Evolutionary conservation across 2,329 filamentous ascomycete species (phyloP), one percentile per base, ranked within the genome.

Genomic region (Aspergillus sp.): DNA sequence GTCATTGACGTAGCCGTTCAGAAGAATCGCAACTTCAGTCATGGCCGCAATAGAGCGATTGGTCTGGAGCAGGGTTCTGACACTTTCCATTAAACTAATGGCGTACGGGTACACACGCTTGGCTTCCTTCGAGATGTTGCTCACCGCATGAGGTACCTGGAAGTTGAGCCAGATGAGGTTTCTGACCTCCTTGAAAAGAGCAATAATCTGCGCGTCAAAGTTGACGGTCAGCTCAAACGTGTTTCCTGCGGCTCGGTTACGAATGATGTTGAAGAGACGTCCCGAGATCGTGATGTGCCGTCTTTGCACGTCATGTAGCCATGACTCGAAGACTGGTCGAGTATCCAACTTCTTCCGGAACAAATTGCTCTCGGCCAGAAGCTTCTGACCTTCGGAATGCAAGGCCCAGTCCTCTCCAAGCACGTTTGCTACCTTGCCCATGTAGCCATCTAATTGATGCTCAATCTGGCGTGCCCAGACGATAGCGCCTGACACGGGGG

Each of bases 371-470:
- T 99, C 95, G 59, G 88, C 88, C 71, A 94, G 90, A 19, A 99
- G 84, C 76, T 96, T 96, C 72, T 97, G 92, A 1, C 96, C 96
- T 73, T 99, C 95, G 6, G 92, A 87, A 71, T 99, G 96, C 61
- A 98, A 82, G 57, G 90, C 89, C 95, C 95, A 99, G 68, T 97
- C 92, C 59, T 91, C 88, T 53, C 95, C 95, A 21, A 99, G 86
- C 39, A 99, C 95, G 67, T 96, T 92, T 75, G 98, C 96, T n/a
- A 99, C 94, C 76, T 97, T 97, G 73, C 92, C 91, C 92, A 99
- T 97, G 76, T 99, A 99, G 10, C 89, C 90, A 71, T 97, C 90
- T 8, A 99, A 86, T 75, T 99, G 95, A 38, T 92, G 88, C 80
- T 99, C 94, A 63, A 99, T 99, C 77, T 99, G 95, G 47, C 92